phyloP scores from a whole-genome alignment of 768 basidiomycete genomes.

The Guyanaporus albipodus region DNA sequence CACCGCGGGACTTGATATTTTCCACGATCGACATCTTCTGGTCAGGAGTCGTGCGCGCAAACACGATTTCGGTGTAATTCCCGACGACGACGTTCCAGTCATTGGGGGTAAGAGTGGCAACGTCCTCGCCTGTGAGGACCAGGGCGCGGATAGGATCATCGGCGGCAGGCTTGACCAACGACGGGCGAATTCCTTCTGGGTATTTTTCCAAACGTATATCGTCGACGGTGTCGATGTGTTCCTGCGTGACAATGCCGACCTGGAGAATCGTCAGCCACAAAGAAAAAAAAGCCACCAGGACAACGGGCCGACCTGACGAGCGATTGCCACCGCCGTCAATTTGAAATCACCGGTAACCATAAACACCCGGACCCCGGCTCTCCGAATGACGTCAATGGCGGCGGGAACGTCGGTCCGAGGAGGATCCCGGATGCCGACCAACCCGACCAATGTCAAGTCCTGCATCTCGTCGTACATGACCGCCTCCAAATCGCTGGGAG shows the following conservation, averaged over 20 bases:
- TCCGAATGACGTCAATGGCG: constrained; percentile 43
- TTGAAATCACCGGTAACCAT: constrained; percentile 59
- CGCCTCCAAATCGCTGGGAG: constrained; percentile 33
- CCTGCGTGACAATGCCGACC: constrained; percentile 42
- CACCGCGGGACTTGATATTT: constrained; percentile 44
- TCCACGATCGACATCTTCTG: constrained; percentile 58
- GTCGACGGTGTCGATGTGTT: constrained; percentile 33
- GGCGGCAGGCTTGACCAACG: constrained; percentile 33
- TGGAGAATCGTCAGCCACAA: constrained; percentile 8
- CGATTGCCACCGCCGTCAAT: constrained; percentile 50
- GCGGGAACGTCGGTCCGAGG: constrained; percentile 47
- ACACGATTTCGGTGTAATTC: constrained; percentile 42
- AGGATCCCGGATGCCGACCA: constrained; percentile 54
- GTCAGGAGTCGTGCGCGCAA: constrained; percentile 53
- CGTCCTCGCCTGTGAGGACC: constrained; percentile 44
- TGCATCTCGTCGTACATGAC: constrained; percentile 36
- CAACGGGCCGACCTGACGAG: constrained; percentile 34
- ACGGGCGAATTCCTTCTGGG: constrained; percentile 10
- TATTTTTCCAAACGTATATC: constrained; percentile 26
- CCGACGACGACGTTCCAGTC: constrained; percentile 42
- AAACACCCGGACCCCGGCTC: constrained; percentile 50
- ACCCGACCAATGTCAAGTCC: constrained; percentile 45
- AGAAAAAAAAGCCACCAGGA: background rate
- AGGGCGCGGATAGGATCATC: constrained; percentile 38
- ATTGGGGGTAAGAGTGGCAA: constrained; percentile 31